Evolutionary conservation across 108 stramenopile genomes (phyloP), one percentile per base, ranked within the genome.

Genomic region (Discostella stelligeroides): DNA sequence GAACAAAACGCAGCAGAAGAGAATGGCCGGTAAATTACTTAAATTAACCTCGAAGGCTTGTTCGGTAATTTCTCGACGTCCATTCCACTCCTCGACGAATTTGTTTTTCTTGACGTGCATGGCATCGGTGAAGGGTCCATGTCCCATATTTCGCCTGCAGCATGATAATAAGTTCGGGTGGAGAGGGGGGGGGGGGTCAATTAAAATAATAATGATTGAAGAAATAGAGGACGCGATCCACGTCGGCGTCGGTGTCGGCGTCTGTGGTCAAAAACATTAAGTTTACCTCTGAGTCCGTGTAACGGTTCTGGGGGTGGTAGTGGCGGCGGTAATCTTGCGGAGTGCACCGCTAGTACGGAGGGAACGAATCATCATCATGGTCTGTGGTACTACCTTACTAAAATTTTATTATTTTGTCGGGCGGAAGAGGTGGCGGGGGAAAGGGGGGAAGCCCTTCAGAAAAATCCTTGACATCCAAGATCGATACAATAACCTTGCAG

Each of bases 41-140:
- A 66, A 57, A 11, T 48, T 57, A 2, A 84, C 75, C 29, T 75
- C 57, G 39, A 89, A 94, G 1, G 75, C 58, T 72, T 82, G 70
- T 47, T 94, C 88, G 37, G 88, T 91, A 68, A 87, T 88, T 86
- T 94, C 92, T 66, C 92, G 85, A 13, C 74, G 77, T 37, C 92
- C 92, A 56, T 90, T 91, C 92, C 92, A 91, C 67, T 94, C 90
- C 61, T 94, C 90, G 42, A 91, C 85, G 70, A 79, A 94, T 53
- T 86, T 89, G 57, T 94, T 94, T 72, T 94, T 91, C 45, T 89
- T 88, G 45, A 90, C 89, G 70, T 84, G 81, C 75, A 87, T 83
- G 10, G 68, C 70, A 24, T 85, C 76, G 30, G 89, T 84, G 68
- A 85, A 88, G 23, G 85, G 84, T 53, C 88, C 90, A 50, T 84